Conservation (phyloP, 768 basidiomycete species). For the Mycena maculata region DNA sequence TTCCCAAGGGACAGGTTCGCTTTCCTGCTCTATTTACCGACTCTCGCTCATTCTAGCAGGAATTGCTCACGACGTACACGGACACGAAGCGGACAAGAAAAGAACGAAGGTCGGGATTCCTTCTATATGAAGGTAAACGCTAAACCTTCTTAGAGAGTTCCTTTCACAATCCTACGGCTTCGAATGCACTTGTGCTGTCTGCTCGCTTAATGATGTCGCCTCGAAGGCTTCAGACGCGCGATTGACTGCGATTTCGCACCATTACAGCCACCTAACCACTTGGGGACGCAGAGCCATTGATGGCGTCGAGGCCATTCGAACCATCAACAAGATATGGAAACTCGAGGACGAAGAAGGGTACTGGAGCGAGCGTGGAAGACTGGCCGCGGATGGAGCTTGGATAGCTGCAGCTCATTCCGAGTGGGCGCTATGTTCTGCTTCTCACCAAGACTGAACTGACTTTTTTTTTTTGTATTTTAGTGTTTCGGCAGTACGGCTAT, state of each 20-base stretch:
- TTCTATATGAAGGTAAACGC: neutral
- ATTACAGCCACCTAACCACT: slow-evolving; percentile 57
- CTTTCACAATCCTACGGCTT: slow-evolving; percentile 67
- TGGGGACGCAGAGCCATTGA: slow-evolving; percentile 62
- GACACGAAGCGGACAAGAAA: slow-evolving; percentile 65
- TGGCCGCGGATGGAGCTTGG: slow-evolving; percentile 70
- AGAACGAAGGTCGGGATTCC: slow-evolving; percentile 58
- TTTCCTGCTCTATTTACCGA: slow-evolving; percentile 1
- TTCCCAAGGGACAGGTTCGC: slow-evolving; percentile 63
- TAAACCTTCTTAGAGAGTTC: slow-evolving; percentile 54
- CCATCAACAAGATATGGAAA: slow-evolving; percentile 65
- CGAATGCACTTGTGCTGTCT: slow-evolving; percentile 67
- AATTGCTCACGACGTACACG: slow-evolving; percentile 71
- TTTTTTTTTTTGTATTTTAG: slow-evolving; percentile 54
- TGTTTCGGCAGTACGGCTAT: slow-evolving; percentile 55
- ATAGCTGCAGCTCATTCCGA: slow-evolving; percentile 73
- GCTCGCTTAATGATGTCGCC: slow-evolving; percentile 61
- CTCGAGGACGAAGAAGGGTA: slow-evolving; percentile 73
- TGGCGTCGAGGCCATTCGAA: slow-evolving; percentile 61
- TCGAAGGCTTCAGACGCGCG: slow-evolving; percentile 65
- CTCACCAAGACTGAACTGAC: neutral
- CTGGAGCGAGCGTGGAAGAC: slow-evolving; percentile 70
- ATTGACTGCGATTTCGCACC: slow-evolving; percentile 56
- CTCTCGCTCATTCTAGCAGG: slow-evolving; percentile 48
- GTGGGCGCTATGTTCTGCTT: slow-evolving; percentile 53